Evolutionary conservation across 805 yeast species (phyloP), one percentile per base, ranked within the genome.

Genomic region (Candida nonsorbophila): DNA sequence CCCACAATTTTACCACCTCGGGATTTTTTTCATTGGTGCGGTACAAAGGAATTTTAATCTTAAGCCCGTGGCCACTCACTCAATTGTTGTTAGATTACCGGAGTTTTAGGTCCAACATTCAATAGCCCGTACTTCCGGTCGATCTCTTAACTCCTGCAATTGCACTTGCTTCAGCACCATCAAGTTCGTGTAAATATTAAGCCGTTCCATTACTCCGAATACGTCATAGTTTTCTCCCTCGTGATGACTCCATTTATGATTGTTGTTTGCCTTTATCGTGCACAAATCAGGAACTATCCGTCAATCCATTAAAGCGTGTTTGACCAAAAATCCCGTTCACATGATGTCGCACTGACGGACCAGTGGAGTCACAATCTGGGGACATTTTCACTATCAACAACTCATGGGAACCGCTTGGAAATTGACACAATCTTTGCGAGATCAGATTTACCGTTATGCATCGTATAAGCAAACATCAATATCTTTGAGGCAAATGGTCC

Each of bases 401-500:
- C 10, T 16, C 21, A 60, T 60, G 67, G 64, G 66, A 16, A 58
- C 67, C 3, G 59, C 57, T 12, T 74, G 80, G 80, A 62, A 66
- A 41, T 49, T 73, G 21, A 69, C 77, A 6, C 49, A 55, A 16
- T 44, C 62, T 19, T 62, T 83, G 33, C 62, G 74, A 36, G 72
- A 74, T 19, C 60, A 69, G 45, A 77, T 82, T 34, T 65, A 69
- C 45, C 71, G 67, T 38, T 81, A 77, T 62, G 87, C 95, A 3
- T 64, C 69, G 29, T 69, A 79, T 38, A 82, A 86, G 8, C 92
- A 88, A 25, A 84, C 94, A 2, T 87, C 94, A 1, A 85, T 86
- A 3, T 79, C 87, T 3, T 60, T 86, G 36, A 68, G 86, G 34
- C 95, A 85, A 53, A 85, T 86, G 95, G 95, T 86, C 12, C 92